Base-by-base conservation (phyloP, 2,329 filamentous ascomycete genomes). In the Camptophora hylomeconis region DNA sequence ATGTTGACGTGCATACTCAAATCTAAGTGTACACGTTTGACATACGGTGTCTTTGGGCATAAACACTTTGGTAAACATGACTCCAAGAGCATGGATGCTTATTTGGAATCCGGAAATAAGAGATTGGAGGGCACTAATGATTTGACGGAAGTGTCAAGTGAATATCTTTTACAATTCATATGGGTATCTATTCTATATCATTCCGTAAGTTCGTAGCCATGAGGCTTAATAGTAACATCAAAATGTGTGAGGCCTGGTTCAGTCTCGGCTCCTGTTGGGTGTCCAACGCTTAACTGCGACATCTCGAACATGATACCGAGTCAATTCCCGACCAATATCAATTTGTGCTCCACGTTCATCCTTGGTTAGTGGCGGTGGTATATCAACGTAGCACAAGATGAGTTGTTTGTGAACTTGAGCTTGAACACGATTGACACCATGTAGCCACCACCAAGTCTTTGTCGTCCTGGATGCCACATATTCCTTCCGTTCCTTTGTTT, bases 401-500 rank as follows among this genome's bases (percentile, higher is more conserved):
- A 98, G 53, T 26, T 75, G 93, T 65, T 98, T 98, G 49, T 78
- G 72, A 4, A 92, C 89, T 45, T 92, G 82, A 1, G 77, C 76
- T 44, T 95, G 73, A 10, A 95, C 86, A 6, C 89, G 72, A 41
- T 93, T 92, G 24, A 92, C 69, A 24, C 81, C 79, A 56, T 94
- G 87, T 28, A 95, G 38, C 60, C 60, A 62, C 59, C 58, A 62
- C 60, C 59, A 63, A 32, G 47, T 57, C 31, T 54, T 57, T 13
- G 47, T 48, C 38, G 52, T 49, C 37, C 58, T 57, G 17, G 47
- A 47, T 23, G 69, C 67, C 3, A 67, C 66, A 25, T 66, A 53
- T 1, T 62, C 56, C 39, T 67, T 65, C 19, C 60, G 47, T 15
- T 60, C 56, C 14, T 58, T 47, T 0, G 58, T 60, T 23, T 60